These are phyloP conservation scores for Sequoia sempervirens DNA, from an alignment of 75 land plant species.

Conservation along the genomic window DNA sequence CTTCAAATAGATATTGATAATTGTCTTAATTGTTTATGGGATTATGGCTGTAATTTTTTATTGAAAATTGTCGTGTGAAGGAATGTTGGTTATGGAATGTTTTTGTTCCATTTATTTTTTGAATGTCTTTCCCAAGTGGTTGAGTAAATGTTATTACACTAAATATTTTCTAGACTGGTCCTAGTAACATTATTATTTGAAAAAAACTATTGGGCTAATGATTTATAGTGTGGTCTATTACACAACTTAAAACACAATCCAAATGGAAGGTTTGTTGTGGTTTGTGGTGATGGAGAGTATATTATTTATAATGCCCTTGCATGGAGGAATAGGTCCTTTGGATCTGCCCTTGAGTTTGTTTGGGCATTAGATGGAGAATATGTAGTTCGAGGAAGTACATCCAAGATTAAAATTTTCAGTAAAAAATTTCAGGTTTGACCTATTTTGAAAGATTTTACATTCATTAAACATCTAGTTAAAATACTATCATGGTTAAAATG, in stretches of 20 bases:
- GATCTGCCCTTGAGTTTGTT: constrained; percentile 93
- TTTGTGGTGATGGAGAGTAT: constrained; percentile 98
- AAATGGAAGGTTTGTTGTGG: constrained; percentile 98
- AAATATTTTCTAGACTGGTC: background rate
- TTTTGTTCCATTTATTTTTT: background rate
- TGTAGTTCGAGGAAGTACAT: constrained; percentile 96
- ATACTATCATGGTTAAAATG: background rate
- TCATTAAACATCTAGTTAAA: background rate
- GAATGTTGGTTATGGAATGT: background rate
- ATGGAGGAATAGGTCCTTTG: constrained; percentile 98
- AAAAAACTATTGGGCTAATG: background rate
- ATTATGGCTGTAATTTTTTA: background rate
- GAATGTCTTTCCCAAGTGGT: background rate
- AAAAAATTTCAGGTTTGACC: constrained; percentile 81
- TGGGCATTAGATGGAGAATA: constrained; percentile 99
- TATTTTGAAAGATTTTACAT: background rate
- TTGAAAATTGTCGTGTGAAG: background rate
- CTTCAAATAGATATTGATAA: background rate
- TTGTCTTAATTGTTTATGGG: background rate
- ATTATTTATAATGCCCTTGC: constrained; percentile 95
- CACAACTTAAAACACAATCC: constrained; percentile 98
- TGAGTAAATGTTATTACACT: background rate
- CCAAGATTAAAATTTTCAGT: constrained; percentile 88
- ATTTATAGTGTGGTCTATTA: background rate
- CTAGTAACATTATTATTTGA: constrained; percentile 3